Evolutionary conservation across 305 asterid genomes (phyloP), one percentile per base, ranked within the genome.

Genomic region (Nicotiana rustica): DNA sequence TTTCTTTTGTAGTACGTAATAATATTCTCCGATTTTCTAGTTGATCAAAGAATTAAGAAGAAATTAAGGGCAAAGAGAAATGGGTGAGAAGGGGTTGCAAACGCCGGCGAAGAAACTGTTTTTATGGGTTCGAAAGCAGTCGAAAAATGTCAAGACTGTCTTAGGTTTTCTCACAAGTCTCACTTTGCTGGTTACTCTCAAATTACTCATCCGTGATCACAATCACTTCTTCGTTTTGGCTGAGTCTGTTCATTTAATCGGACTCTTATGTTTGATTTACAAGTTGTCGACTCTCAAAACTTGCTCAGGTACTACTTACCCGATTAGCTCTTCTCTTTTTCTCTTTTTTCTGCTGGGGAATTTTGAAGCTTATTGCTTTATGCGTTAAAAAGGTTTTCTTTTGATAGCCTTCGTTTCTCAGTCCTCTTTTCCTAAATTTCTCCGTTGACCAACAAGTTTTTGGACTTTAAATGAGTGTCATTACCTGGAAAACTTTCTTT

Each of bases 61-160:
- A 6, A 67, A 69, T 0, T 18, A 73, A 41, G 44, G 57, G 12
- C 44, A 41, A 70, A 55, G 21, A 70, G 12, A 62, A 76, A 95
- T 93, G 97, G 98, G 98, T 77, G 83, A 89, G n/a, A 80, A 80
- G 83, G 89, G 89, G 86, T 88, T 94, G 85, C 86, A 81, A 84
- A 89, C 93, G 82, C 91, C 98, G 83, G 66, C 85, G 88, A 90
- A 84, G 85, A 85, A 81, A 92, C 84, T 95, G 33, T 93, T 92
- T 62, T 81, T 85, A 31, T 93, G 97, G 96, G 94, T 92, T 14
- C 88, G 98, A 81, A 89, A 86, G 83, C 97, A 92, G 88, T 93
- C 97, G 15, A 87, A 87, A 33, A 95, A 91, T 87, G 97, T 93
- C 73, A 90, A 93, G 89, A 68, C 88, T 6, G 85, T 87, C 19